A percentile compares a stretch with the other conserved stretches of the same genome.
phyloP scores from a whole-genome alignment of 306 rosid genomes.

The Cucumis cinereus region DNA sequence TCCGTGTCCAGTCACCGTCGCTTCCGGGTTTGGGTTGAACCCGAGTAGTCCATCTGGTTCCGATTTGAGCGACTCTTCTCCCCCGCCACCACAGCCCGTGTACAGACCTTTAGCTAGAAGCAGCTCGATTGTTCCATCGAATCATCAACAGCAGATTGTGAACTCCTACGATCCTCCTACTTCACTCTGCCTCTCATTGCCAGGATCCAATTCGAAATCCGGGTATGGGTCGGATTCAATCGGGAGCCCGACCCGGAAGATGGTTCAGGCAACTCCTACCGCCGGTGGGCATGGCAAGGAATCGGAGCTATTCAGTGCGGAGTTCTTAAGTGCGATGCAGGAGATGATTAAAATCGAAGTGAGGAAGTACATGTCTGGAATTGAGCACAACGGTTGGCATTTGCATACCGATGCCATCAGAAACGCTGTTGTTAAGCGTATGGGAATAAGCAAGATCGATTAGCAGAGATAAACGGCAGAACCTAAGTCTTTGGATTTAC shows the following conservation, averaged over 20 bases:
- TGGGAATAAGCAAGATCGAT: constrained; percentile 47
- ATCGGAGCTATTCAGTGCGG: constrained; percentile 33
- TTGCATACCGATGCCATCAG: constrained; percentile 43
- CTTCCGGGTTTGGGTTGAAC: constrained; percentile 22
- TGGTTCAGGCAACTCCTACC: not conserved
- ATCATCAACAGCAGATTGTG: constrained; percentile 11
- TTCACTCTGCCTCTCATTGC: constrained; percentile 51
- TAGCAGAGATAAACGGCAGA: constrained; percentile 5
- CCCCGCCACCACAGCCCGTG: constrained; percentile 23
- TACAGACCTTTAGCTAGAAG: constrained; percentile 13
- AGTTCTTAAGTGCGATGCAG: constrained; percentile 58
- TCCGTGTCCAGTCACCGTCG: not conserved
- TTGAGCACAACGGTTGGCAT: constrained; percentile 42
- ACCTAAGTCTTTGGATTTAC: not conserved
- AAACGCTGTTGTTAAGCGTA: constrained; percentile 49
- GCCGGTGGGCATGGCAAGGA: not conserved
- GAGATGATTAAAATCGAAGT: constrained; percentile 78
- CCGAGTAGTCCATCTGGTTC: constrained; percentile 70
- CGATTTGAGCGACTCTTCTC: constrained; percentile 60
- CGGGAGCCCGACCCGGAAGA: not conserved
- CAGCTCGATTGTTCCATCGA: constrained; percentile 5
- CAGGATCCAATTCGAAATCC: constrained; percentile 32
- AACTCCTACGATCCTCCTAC: constrained; percentile 50
- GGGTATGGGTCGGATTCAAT: constrained; percentile 2
- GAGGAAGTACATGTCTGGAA: constrained; percentile 59